Base-by-base conservation (phyloP, 2,329 filamentous ascomycete species). In the Clonostachys chloroleuca region DNA sequence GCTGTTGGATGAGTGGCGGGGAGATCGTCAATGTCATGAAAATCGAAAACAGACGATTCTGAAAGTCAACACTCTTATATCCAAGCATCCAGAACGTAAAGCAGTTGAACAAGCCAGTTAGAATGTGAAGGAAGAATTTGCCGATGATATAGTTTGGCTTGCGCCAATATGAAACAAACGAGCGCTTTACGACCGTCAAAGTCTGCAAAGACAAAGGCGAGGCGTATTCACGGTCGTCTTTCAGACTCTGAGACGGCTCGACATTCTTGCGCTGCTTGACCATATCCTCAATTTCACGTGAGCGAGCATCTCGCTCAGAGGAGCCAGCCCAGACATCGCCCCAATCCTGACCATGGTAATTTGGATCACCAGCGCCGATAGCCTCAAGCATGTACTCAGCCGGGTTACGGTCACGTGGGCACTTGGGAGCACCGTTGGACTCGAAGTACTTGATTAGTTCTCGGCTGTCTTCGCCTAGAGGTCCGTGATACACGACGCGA, bases 11-110 rank as follows among this genome's bases (percentile, higher is more conserved):
- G 1, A 92, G 69, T 0, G 86, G 84, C 1, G 86, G 86, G 2
- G 80, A 78, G 52, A 94, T 87, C 7, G 84, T 89, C 5, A 92
- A 72, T 0, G 85, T 86, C 76, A 90, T 83, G 65, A 92, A 92
- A 47, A 86, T 74, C 9, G 84, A 83, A 66, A 92, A 92, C 9
- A 92, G 74, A 8, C 85, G 76, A 42, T 82, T 84, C 61, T 88
- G 85, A 67, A 86, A 80, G 55, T 86, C 83, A 49, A 83, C 77
- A 2, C 69, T 68, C 3, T 76, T 70, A 44, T 75, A 70, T 0
- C 76, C 75, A 1, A 86, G 63, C 51, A 81, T 73, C 72, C 77
- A 88, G 58, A 89, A 89, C 0, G 84, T 87, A 57, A 88, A 87
- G 13, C 78, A 80, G 52, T 86, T 86, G 68, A 88, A 87, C 16